These are phyloP conservation scores for Tylopilus sp. DNA, from an alignment of 768 basidiomycete genomes.

Conservation along the genomic window DNA sequence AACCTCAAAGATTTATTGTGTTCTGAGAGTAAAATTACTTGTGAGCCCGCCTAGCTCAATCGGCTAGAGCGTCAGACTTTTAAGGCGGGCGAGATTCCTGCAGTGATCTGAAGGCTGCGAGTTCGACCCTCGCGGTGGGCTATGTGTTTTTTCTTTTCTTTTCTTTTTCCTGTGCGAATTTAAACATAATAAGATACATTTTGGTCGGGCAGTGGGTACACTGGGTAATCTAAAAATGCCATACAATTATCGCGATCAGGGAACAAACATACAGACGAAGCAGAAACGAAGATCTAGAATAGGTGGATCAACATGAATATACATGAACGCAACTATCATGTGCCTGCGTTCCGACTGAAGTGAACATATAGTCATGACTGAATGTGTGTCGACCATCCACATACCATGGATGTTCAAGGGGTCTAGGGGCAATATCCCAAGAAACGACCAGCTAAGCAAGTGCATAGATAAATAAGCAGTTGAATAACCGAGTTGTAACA, in stretches of 20 bases:
- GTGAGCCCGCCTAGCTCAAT: constrained; percentile 57
- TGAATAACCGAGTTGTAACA: constrained; percentile 8
- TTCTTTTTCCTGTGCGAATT: not conserved
- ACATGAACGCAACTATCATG: constrained; percentile 10
- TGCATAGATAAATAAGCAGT: constrained; percentile 27
- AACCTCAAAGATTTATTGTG: not conserved
- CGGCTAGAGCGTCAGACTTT: constrained; percentile 61
- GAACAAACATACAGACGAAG: constrained; percentile 17
- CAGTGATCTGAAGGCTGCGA: constrained; percentile 74
- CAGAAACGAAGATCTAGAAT: constrained; percentile 10
- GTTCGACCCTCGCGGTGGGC: constrained; percentile 85
- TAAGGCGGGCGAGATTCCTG: constrained; percentile 28
- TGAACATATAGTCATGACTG: constrained; percentile 16
- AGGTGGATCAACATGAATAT: not conserved
- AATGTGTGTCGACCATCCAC: constrained; percentile 18
- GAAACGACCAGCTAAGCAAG: constrained; percentile 24
- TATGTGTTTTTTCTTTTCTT: constrained; percentile 30
- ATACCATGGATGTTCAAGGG: constrained; percentile 19
- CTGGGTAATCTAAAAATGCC: constrained; percentile 19
- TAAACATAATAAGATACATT: constrained; percentile 16
- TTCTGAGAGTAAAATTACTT: accelerated
- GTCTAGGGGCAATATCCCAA: constrained; percentile 28
- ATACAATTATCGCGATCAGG: constrained; percentile 15
- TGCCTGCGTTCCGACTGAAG: constrained; percentile 4
- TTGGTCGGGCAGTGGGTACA: constrained; percentile 8